Conservation (phyloP, 768 basidiomycete genomes). For the Amanita molliuscula region DNA sequence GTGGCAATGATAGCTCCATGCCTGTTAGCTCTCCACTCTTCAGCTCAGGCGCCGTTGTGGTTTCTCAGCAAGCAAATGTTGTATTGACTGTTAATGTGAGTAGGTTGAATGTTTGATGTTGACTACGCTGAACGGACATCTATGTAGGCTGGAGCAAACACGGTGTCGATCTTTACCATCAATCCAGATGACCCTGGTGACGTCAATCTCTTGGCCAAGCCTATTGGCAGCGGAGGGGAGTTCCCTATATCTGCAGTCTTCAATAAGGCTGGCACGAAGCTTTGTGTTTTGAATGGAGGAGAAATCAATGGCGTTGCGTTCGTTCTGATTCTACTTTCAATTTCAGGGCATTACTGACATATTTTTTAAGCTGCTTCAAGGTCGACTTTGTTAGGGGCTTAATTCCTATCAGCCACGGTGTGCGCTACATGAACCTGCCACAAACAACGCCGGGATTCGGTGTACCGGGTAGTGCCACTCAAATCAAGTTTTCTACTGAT, state of each 20-base stretch:
- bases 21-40: not conserved
- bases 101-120: not conserved
- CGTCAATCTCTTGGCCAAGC: not conserved
- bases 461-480: not conserved
- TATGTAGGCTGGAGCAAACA: conserved; percentile 3
- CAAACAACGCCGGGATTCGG: not conserved
- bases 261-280: not conserved
- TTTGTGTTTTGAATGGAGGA: not conserved
- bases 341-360: not conserved
- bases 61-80: not conserved
- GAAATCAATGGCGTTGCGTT: not conserved
- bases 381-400: not conserved
- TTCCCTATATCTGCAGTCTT: not conserved
- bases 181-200: conserved; percentile 5
- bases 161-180: not conserved
- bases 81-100: not conserved
- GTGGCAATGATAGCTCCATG: not conserved
- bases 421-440: not conserved
- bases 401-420: not conserved
- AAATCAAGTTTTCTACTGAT: not conserved
- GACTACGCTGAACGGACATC: no score
- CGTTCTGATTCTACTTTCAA: not conserved
- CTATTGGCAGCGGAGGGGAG: not conserved
- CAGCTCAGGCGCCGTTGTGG: not conserved
- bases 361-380: not conserved